A percentile compares a stretch with the other conserved stretches of the same genome.
Evolutionary conservation across 2,329 filamentous ascomycete genomes (phyloP).

Genomic region (Penicillium hordei): DNA sequence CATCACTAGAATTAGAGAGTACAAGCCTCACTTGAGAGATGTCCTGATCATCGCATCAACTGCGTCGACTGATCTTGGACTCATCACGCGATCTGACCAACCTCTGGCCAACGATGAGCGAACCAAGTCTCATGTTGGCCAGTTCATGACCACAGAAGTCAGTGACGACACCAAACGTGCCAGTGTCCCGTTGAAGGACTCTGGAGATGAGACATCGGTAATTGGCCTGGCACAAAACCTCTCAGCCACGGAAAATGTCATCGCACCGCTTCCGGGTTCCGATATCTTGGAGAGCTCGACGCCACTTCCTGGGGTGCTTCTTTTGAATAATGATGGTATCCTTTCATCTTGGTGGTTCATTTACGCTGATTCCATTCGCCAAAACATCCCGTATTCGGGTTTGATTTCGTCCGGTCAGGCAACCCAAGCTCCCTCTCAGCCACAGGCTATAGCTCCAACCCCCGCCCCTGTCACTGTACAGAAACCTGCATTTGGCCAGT

Average conservation of each 20-base stretch:
- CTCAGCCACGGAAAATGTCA: slow-evolving; percentile 76
- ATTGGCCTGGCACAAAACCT: slow-evolving; percentile 81
- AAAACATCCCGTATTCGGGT: slow-evolving; percentile 71
- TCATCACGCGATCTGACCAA: slow-evolving; percentile 71
- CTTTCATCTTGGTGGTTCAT: slow-evolving; percentile 88
- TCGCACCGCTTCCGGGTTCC: slow-evolving; percentile 72
- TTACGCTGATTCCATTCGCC: slow-evolving; percentile 80
- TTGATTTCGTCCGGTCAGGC: slow-evolving; percentile 47
- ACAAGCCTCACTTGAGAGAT: slow-evolving; percentile 77
- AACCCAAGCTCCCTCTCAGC: slow-evolving; percentile 8
- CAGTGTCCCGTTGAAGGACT: slow-evolving; percentile 68
- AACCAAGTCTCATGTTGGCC: slow-evolving; percentile 60
- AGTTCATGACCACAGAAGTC: slow-evolving; percentile 62
- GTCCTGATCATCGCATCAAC: slow-evolving; percentile 80
- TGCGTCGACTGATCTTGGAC: slow-evolving; percentile 72
- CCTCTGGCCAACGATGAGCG: slow-evolving; percentile 63
- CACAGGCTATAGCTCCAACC: slow-evolving; percentile 13
- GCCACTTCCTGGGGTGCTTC: slow-evolving; percentile 79
- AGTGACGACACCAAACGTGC: slow-evolving; percentile 75
- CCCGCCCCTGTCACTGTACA: slow-evolving; percentile 12
- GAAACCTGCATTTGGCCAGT: slow-evolving; percentile 31
- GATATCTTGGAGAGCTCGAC: slow-evolving; percentile 76
- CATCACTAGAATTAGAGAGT: slow-evolving; percentile 73
- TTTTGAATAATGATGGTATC: slow-evolving; percentile 85
- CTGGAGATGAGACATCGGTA: slow-evolving; percentile 68